A percentile compares a stretch with the other conserved stretches of the same genome.
phyloP scores from a whole-genome alignment of 2,329 filamentous ascomycete species.

The Xylariaceae sp. region DNA sequence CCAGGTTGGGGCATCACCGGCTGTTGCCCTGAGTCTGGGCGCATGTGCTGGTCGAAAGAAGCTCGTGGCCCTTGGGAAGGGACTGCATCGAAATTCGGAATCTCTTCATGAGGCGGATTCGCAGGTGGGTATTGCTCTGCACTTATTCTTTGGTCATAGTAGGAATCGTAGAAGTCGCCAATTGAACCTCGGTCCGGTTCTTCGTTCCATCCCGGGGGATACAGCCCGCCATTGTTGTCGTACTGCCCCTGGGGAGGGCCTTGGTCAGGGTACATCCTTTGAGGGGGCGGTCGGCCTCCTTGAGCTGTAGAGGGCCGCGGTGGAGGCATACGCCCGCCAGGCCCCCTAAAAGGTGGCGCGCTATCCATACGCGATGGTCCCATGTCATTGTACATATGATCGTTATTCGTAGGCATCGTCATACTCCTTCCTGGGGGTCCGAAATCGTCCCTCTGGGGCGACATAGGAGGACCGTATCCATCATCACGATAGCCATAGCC shows the following conservation, averaged over 20 bases:
- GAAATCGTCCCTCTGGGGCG: slow-evolving; percentile 46
- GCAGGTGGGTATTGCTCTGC: slow-evolving; percentile 37
- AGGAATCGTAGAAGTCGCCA: slow-evolving; percentile 58
- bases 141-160: slow-evolving; percentile 48
- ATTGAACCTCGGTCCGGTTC: slow-evolving; percentile 43
- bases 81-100: slow-evolving; percentile 50
- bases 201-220: slow-evolving; percentile 42
- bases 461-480: slow-evolving; percentile 40
- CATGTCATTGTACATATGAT: slow-evolving; percentile 40
- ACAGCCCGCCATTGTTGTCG: slow-evolving; percentile 32
- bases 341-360: slow-evolving; percentile 48
- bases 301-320: slow-evolving; percentile 59
- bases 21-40: slow-evolving; percentile 31
- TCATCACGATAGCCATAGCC: slow-evolving; percentile 45
- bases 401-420: slow-evolving; percentile 60
- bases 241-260: slow-evolving; percentile 42
- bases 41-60: slow-evolving; percentile 54
- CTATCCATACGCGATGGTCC: slow-evolving; percentile 45
- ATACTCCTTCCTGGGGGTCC: slow-evolving; percentile 59
- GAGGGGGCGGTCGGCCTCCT: slow-evolving; percentile 55
- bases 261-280: slow-evolving; percentile 53
- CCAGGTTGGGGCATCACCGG: slow-evolving; percentile 25
- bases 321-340: slow-evolving; percentile 50
- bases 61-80: slow-evolving; percentile 38
- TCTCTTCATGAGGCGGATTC: slow-evolving; percentile 35